Percentiles rank a stretch among this genome's conserved stretches.
These are phyloP conservation scores for Amylocystis lapponica DNA, from an alignment of 768 basidiomycete species.

Conservation along the genomic window DNA sequence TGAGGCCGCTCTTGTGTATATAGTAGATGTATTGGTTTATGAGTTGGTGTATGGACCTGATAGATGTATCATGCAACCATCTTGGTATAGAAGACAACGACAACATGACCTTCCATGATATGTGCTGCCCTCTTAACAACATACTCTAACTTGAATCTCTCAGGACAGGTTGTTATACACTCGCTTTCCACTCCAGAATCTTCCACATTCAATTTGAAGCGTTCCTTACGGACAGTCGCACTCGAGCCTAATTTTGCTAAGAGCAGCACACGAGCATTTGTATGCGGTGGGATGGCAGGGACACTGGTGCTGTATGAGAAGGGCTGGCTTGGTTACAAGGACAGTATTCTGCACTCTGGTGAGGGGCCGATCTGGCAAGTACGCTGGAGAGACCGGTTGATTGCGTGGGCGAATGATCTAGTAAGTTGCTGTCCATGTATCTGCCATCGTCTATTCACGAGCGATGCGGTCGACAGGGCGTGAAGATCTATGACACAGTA, in stretches of 20 bases:
- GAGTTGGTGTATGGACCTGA: no score
- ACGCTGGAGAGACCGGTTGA: constrained; percentile 78
- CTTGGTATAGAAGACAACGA: no score
- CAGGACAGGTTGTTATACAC: constrained; percentile 89
- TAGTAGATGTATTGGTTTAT: no score
- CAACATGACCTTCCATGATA: no score
- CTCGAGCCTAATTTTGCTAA: constrained; percentile 89
- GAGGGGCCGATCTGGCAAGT: constrained; percentile 96
- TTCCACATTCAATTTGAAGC: constrained; percentile 84
- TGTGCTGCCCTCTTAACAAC: no score
- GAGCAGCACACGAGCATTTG: constrained; percentile 68
- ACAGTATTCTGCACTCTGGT: constrained; percentile 71
- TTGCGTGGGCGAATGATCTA: constrained; percentile 95
- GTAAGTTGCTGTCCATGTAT: no score
- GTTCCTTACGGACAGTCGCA: constrained; percentile 85
- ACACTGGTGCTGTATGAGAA: constrained; percentile 86
- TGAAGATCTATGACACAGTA: constrained; percentile 86
- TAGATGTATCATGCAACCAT: background rate
- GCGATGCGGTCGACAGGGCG: constrained; percentile 49
- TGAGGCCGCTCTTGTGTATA: no score
- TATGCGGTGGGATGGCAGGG: constrained; percentile 91
- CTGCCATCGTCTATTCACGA: no score
- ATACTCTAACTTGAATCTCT: background rate
- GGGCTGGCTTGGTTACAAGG: constrained; percentile 94
- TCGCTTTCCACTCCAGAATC: constrained; percentile 74